Base-by-base conservation (phyloP, 2,329 filamentous ascomycete genomes). In the Proliferodiscus dingleyae region DNA sequence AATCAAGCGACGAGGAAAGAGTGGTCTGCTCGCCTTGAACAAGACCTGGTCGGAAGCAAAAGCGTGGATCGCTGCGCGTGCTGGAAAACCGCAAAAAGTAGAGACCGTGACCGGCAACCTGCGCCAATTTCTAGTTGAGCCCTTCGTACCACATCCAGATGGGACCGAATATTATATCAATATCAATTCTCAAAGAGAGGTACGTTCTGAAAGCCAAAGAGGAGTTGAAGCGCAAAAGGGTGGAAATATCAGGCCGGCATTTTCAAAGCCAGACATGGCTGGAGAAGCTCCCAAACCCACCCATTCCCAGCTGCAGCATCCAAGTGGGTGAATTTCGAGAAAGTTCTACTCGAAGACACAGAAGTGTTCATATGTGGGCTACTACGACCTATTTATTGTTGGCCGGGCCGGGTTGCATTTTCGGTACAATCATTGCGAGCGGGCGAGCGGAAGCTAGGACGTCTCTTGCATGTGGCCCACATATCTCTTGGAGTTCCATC, bases 131-230 rank as follows among this genome's bases (percentile, higher is more conserved):
- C 78, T 98, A 57, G 90, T 98, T 60, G 93, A 98, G 81, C 93
- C 93, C 42, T 97, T 98, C 66, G 90, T 97, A 53, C 93, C 91
- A 64, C 93, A 98, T 73, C 86, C 90, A 56, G 80, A 89, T 63
- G 85, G 89, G 69, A 96, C 91, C 56, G 93, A 98, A 74, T 97
- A 97, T 78, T 98, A 98, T 75, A 95, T 98, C 78, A 96, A 96
- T 83, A 98, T 98, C 78, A 93, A 96, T 81, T 97, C 93, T 54
- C 90, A 95, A 65, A 87, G 93, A 78, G 93, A 97, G 84, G 93
- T 97, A 83, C 83, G 89, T 83, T 43, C 26, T 38, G 39, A n/a
- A 26, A 37, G 23, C 5, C 21, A 18, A 28, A 34, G 5, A 10
- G 18, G 13, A 28, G 16, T 24, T 18, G 28, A 23, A 15, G 34